phyloP scores from a whole-genome alignment of 768 basidiomycete genomes.

The Mycena filopes region DNA sequence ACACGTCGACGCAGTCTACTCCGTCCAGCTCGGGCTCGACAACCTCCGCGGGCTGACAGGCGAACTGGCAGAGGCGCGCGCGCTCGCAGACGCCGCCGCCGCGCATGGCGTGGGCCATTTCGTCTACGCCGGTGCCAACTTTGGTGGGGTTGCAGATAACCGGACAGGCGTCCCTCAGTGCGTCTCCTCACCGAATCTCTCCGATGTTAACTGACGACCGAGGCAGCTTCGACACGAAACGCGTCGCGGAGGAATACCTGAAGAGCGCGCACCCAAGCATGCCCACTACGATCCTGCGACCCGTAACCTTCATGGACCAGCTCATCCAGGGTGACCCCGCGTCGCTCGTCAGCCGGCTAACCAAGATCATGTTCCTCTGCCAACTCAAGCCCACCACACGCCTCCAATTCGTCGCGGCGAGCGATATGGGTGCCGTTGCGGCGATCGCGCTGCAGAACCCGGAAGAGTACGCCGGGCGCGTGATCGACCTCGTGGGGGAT shows the following conservation, averaged over 20 bases:
- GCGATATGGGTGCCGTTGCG: slow-evolving; percentile 18
- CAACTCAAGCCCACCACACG: slow-evolving; percentile 15
- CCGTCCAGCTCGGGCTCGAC: slow-evolving; percentile 29
- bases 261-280: slow-evolving; percentile 9
- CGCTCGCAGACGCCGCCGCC: slow-evolving; percentile 20
- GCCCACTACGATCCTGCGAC: slow-evolving; percentile 19
- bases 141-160: slow-evolving; percentile 7
- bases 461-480: slow-evolving; percentile 9
- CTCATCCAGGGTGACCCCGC: slow-evolving; percentile 24
- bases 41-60: slow-evolving; percentile 16
- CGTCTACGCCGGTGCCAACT: slow-evolving; percentile 24
- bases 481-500: slow-evolving; percentile 19
- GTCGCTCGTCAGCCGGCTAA: slow-evolving; percentile 8
- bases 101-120: slow-evolving; percentile 18
- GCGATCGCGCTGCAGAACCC: slow-evolving; percentile 18
- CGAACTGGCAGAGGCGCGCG: slow-evolving; percentile 12
- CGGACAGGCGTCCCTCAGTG: slow-evolving; percentile 20
- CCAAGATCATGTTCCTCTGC: slow-evolving; percentile 30
- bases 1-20: slow-evolving; percentile 22
- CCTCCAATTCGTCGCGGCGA: slow-evolving; percentile 23
- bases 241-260: slow-evolving; percentile 15
- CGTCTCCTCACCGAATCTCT: background rate
- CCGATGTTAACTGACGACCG: background rate
- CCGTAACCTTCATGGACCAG: slow-evolving; percentile 29
- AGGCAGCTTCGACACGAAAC: slow-evolving; percentile 18